Conservation (phyloP, 305 asterid species). For the Stenogyne calaminthoides region DNA sequence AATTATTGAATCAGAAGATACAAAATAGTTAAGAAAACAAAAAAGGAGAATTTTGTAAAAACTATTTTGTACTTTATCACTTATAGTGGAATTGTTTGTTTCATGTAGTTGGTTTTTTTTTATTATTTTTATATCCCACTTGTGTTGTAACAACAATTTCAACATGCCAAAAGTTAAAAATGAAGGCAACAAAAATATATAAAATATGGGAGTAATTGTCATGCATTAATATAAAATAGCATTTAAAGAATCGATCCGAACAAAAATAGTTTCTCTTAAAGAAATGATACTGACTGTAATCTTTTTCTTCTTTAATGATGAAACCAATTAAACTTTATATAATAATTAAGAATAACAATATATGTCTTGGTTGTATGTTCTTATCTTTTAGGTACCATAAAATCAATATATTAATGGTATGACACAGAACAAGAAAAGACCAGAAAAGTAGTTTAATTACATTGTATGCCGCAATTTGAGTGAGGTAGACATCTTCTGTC, state of each 20-base stretch:
- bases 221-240: not conserved
- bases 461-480: not conserved
- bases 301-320: not conserved
- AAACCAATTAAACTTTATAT: not conserved
- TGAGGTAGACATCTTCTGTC: not conserved
- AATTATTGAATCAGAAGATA: not conserved
- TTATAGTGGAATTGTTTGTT: not conserved
- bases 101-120: not conserved
- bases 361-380: not conserved
- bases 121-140: not conserved
- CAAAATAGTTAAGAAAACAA: not conserved
- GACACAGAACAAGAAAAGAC: too few species aligned
- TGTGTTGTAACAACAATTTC: not conserved
- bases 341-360: not conserved
- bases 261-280: not conserved
- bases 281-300: not conserved
- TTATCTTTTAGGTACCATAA: not conserved
- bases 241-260: not conserved
- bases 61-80: not conserved
- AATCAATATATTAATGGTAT: not conserved
- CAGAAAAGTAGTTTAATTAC: not conserved
- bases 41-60: not conserved
- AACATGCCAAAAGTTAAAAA: not conserved
- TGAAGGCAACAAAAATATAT: not conserved
- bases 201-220: too few species aligned